These are phyloP conservation scores for Euphorbia tirucalli DNA, from an alignment of 345 rosid species.

Conservation along the genomic window DNA sequence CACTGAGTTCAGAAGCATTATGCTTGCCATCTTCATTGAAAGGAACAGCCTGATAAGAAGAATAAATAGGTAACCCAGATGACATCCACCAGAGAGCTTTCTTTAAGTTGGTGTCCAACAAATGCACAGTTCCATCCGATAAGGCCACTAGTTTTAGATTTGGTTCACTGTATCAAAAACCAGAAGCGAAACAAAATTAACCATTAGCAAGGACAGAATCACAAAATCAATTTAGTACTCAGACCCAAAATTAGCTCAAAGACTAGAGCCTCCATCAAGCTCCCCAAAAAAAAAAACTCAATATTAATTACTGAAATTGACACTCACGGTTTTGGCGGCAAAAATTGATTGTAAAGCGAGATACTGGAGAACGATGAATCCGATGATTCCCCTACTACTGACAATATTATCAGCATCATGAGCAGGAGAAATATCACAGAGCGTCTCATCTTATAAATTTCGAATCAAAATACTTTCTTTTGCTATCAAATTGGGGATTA, in stretches of 20 bases:
- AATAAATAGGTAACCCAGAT: slow-evolving; percentile 50
- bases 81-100: slow-evolving; percentile 51
- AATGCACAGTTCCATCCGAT: slow-evolving; percentile 52
- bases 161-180: slow-evolving; percentile 35
- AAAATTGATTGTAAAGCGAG: too few species aligned
- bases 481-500: background rate
- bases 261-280: too few species aligned
- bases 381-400: slow-evolving; percentile 29
- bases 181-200: background rate
- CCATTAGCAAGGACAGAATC: background rate
- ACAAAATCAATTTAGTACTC: background rate
- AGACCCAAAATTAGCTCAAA: too few species aligned
- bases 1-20: too few species aligned
- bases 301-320: background rate
- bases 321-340: slow-evolving; percentile 46
- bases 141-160: slow-evolving; percentile 43
- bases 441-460: slow-evolving; percentile 42
- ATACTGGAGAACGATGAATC: slow-evolving; percentile 41
- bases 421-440: slow-evolving; percentile 35
- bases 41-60: slow-evolving; percentile 53
- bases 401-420: slow-evolving; percentile 33
- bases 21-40: slow-evolving; percentile 22
- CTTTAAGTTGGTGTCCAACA: slow-evolving; percentile 38
- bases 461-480: background rate
- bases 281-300: background rate